Evolutionary conservation across 2,329 filamentous ascomycete species (phyloP).

Genomic region (Ophiostoma triangulosporum): DNA sequence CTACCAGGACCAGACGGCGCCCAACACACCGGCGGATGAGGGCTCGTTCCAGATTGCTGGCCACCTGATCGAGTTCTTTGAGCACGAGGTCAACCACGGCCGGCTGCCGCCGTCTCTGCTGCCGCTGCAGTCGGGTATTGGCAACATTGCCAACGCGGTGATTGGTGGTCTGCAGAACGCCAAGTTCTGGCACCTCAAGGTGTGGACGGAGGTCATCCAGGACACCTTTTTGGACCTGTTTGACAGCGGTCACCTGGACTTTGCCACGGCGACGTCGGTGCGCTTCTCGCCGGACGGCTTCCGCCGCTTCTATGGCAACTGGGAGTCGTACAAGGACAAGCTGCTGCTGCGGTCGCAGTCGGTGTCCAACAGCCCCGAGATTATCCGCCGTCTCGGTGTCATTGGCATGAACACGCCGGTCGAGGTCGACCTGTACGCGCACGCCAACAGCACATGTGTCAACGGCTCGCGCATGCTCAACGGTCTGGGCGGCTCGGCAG

Average conservation of each 20-base stretch:
- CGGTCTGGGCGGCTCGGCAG: constrained; percentile 67
- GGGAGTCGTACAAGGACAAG: constrained; percentile 67
- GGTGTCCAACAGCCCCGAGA: constrained; percentile 80
- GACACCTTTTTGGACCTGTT: constrained; percentile 89
- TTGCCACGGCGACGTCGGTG: constrained; percentile 79
- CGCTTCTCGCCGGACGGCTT: constrained; percentile 86
- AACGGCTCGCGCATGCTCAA: constrained; percentile 83
- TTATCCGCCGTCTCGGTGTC: constrained; percentile 73
- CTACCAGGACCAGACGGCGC: constrained; percentile 62
- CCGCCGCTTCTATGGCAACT: constrained; percentile 79
- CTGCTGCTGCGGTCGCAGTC: constrained; percentile 77
- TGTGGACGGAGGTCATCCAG: constrained; percentile 89
- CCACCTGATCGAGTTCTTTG: constrained; percentile 69
- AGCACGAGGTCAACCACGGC: constrained; percentile 70
- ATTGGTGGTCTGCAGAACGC: constrained; percentile 69
- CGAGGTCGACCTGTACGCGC: constrained; percentile 88
- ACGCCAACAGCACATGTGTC: constrained; percentile 82
- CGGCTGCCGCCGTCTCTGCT: constrained; percentile 60
- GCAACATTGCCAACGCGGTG: constrained; percentile 87
- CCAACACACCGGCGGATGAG: constrained; percentile 65
- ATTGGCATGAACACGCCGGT: constrained; percentile 95
- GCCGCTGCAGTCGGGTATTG: constrained; percentile 58
- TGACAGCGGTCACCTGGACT: constrained; percentile 75
- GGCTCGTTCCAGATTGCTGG: constrained; percentile 57
- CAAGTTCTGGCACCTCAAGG: constrained; percentile 76